These are phyloP conservation scores for Irpex sp. DNA, from an alignment of 1,284 basidiomycete genomes.

Conservation along the genomic window DNA sequence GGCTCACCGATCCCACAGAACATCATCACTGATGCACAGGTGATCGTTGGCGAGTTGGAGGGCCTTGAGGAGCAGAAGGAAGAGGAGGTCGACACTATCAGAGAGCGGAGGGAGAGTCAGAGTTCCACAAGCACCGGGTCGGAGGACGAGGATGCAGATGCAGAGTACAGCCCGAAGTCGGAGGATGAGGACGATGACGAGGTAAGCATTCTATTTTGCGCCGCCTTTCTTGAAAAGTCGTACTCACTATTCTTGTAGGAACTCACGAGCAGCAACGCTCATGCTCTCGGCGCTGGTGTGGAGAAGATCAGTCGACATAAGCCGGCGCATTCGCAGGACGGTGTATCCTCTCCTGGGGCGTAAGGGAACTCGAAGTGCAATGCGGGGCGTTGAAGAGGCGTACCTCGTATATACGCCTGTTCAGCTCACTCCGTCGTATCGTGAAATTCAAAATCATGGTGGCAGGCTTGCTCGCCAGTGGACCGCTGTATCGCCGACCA, in stretches of 20 bases:
- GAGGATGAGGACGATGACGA: constrained; percentile 12
- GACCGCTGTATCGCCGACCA: constrained; percentile 1
- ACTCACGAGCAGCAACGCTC: constrained; percentile 5
- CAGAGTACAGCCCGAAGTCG: constrained; percentile 10
- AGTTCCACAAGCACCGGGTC: constrained; percentile 4
- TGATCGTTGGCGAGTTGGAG: constrained; percentile 10
- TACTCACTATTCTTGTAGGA: constrained; percentile 7
- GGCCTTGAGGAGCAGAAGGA: constrained; percentile 6
- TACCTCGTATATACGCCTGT: background rate
- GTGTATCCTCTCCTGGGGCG: background rate
- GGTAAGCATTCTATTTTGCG: constrained; percentile 7
- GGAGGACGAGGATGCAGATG: constrained; percentile 9
- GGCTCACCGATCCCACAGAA: constrained; percentile 7
- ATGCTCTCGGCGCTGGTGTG: constrained; percentile 13
- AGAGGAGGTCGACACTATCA: background rate
- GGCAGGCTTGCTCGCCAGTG: background rate
- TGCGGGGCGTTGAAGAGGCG: background rate
- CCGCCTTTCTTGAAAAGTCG: background rate
- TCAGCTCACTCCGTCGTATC: background rate
- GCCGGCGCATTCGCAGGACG: constrained; percentile 10
- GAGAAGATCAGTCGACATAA: constrained; percentile 17
- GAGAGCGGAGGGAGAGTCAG: constrained; percentile 6
- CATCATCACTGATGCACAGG: constrained; percentile 1
- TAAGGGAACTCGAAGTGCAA: background rate
- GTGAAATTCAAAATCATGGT: background rate